phyloP scores from a whole-genome alignment of 768 basidiomycete species.

The Filobasidium wieringae region DNA sequence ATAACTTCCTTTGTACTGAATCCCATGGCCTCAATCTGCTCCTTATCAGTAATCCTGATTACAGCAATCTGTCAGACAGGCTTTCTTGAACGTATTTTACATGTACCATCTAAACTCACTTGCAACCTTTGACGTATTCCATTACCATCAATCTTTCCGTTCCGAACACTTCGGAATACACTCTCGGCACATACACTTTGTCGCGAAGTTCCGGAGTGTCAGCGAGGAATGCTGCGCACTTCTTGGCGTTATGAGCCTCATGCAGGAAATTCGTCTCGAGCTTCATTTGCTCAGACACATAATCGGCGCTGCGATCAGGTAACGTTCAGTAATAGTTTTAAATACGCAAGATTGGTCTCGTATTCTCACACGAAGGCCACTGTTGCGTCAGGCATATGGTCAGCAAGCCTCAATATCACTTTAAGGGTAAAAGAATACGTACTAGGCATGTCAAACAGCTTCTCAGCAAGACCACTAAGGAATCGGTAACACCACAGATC shows the following conservation, averaged over 20 bases:
- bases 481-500: conserved; percentile 37
- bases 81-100: no score
- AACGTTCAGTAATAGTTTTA: neutral
- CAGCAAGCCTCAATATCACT: neutral
- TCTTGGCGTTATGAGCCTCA: conserved; percentile 65
- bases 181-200: conserved; percentile 61
- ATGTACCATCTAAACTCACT: conserved; percentile 17
- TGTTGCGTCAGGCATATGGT: neutral
- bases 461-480: conserved; percentile 40
- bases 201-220: conserved; percentile 58
- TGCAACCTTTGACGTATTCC: conserved; percentile 38
- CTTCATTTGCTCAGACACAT: conserved; percentile 62
- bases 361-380: conserved; percentile 63
- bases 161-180: conserved; percentile 30
- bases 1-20: conserved; percentile 47
- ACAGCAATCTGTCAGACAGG: neutral
- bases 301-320: conserved; percentile 29
- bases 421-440: conserved; percentile 29
- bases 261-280: conserved; percentile 69
- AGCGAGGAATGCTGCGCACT: conserved; percentile 57
- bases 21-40: conserved; percentile 33
- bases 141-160: conserved; percentile 55
- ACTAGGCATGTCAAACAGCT: conserved; percentile 67
- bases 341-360: conserved; percentile 43
- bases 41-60: conserved; percentile 38